Evolutionary conservation across 2,329 filamentous ascomycete genomes (phyloP), one percentile per base, ranked within the genome.

Genomic region (Malbranchea cinnamomea): DNA sequence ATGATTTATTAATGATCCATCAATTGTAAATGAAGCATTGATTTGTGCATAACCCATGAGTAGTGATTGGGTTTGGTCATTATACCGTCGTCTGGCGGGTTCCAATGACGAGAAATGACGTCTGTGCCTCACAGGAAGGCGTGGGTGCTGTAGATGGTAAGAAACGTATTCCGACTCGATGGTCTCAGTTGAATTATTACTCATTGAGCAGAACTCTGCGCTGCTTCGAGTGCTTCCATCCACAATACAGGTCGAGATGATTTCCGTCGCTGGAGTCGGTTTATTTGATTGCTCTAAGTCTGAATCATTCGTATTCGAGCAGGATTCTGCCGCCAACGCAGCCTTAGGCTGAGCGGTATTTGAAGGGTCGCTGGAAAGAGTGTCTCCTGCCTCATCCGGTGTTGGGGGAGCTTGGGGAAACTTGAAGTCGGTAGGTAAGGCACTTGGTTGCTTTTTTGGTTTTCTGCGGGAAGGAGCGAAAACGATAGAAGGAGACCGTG

Each of bases 31-130:
- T 0, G 81, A 85, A 3, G 89, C 89, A 53, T 83, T 80, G 2
- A 95, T 72, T 45, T 98, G 89, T 2, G 82, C 87, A 54, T 92
- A 98, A 0, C 85, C 89, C 89, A 98, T 98, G 74, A 98, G 91
- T 31, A 98, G 59, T 1, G 78, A 76, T 50, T 95, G 85, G 6
- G 32, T 29, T 18, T 33, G 26, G 31, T 39, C 41, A 25, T 46
- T 43, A 11, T 37, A 31, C 5, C 36, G 17, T 16, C 37, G 44
- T 8, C 35, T 38, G 26, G 31, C 37, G 12, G 49, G 31, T 38
- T 53, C 36, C 25, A 60, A 40, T 34, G 53, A 57, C 24, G 67
- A 68, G 30, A 53, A 49, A 41, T 61, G 55, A 29, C 65, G 53
- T 25, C 38, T 44, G 39, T 59, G 54, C 16, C 53, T 49, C 30